Percentiles rank a stretch among this genome's conserved stretches.
These are phyloP conservation scores for Boeremia exigua DNA, from an alignment of 2,329 filamentous ascomycete genomes.

Conservation along the genomic window DNA sequence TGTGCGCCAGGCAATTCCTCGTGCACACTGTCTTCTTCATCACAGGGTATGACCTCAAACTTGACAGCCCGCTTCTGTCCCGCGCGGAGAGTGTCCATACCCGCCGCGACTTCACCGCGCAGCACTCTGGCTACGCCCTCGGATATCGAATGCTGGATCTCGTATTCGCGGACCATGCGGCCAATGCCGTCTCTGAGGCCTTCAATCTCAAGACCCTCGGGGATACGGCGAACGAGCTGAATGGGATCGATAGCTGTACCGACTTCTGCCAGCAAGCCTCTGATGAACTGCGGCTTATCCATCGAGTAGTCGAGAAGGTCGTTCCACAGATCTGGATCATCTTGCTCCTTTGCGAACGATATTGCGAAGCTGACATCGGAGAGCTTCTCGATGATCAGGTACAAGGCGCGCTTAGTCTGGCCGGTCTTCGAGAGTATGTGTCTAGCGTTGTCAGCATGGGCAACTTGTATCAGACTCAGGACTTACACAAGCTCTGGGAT, in stretches of 20 bases:
- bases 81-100: slow-evolving; percentile 78
- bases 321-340: slow-evolving; percentile 92
- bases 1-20: slow-evolving; percentile 15
- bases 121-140: slow-evolving; percentile 87
- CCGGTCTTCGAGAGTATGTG: slow-evolving; percentile 95
- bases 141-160: slow-evolving; percentile 92
- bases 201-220: slow-evolving; percentile 89
- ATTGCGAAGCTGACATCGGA: slow-evolving; percentile 92
- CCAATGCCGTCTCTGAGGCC: slow-evolving; percentile 86
- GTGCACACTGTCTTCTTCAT: slow-evolving; percentile 42
- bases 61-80: slow-evolving; percentile 87
- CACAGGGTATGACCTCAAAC: slow-evolving; percentile 71
- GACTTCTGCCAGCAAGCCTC: slow-evolving; percentile 88
- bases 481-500: slow-evolving; percentile 83
- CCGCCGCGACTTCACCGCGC: slow-evolving; percentile 82
- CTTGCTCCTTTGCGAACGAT: slow-evolving; percentile 89
- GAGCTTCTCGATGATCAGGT: slow-evolving; percentile 91
- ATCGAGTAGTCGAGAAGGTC: slow-evolving; percentile 94
- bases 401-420: slow-evolving; percentile 88
- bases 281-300: slow-evolving; percentile 96
- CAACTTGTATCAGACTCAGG: background rate
- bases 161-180: slow-evolving; percentile 92
- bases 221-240: slow-evolving; percentile 85
- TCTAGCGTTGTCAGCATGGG: slow-evolving; percentile 31
- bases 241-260: slow-evolving; percentile 94